Percentiles rank a stretch among this genome's conserved stretches.
phyloP scores from a whole-genome alignment of 345 rosid genomes.

The Psidium friedrichsthalianum region DNA sequence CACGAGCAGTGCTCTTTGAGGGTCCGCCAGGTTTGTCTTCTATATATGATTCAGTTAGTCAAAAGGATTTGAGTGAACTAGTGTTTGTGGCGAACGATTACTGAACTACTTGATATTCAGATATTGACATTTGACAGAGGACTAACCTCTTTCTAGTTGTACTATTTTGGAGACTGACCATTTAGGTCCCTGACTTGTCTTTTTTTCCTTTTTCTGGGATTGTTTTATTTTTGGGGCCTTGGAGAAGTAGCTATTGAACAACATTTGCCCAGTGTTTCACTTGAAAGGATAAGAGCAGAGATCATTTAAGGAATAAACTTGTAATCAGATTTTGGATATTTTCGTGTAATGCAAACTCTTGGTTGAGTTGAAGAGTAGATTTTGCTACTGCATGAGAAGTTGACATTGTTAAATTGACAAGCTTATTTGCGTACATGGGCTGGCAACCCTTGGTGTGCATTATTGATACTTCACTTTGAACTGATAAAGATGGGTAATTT shows the following conservation, averaged over 20 bases:
- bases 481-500: neutral
- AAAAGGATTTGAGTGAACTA: neutral
- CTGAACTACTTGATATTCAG: neutral
- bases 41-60: neutral
- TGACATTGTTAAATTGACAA: neutral
- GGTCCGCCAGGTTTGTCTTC: slow-evolving; percentile 81
- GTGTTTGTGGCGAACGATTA: neutral
- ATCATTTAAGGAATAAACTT: neutral
- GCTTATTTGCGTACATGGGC: neutral
- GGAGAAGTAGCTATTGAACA: neutral
- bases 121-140: neutral
- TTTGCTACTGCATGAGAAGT: neutral
- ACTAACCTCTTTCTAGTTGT: neutral
- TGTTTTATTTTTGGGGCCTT: neutral
- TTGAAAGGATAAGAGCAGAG: neutral
- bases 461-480: neutral
- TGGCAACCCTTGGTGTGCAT: neutral
- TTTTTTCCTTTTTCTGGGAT: neutral
- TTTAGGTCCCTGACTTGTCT: neutral
- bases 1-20: slow-evolving; percentile 91
- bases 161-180: neutral
- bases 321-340: neutral
- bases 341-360: neutral
- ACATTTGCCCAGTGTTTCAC: neutral
- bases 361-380: neutral